Base-by-base conservation (phyloP, 441 rosid genomes). In the Rhodomyrtus psidioides region DNA sequence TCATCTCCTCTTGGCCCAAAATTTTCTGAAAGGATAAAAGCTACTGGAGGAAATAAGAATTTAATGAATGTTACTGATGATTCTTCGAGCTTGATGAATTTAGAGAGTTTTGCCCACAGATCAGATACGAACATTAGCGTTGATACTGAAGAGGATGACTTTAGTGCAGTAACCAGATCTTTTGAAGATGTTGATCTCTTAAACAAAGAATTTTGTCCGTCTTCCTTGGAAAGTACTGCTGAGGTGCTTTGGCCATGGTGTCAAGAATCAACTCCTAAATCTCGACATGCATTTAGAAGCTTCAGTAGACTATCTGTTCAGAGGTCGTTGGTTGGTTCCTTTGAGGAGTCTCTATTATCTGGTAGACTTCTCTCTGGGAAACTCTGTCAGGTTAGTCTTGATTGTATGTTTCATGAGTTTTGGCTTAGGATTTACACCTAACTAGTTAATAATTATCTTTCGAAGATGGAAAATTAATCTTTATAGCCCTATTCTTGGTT, bases 271-370 rank as follows among this genome's bases (percentile, higher is more conserved):
- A 84, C 90, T 87, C 90, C 95, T 26, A 83, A 76, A 82, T 90
- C 95, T 84, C 94, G 91, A 82, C 89, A 94, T 84, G 88, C 91
- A 83, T 16, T 83, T 83, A 94, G 96, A 88, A 92, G 98, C 91
- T 92, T 95, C 89, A 93, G 96, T 89, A 94, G 97, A 84, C 94
- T 91, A 57, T 93, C 97, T 51, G 91, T 94, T 81, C 90, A 95
- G 89, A 93, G 98, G 91, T 94, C 99, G 86, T 89, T 97, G 93
- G 96, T 97, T 88, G 99, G 99, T 92, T 97, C 99, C 49, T 97
- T 97, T 84, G 99, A 97, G 93, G 99, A 97, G 92, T 96, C 99
- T 49, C 85, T 97, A 30, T 88, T 97, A 87, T 96, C 98, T 85
- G 99, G 99, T 59, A 91, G 98, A 87, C 89, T 94, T 86, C 90